Evolutionary conservation across 2,329 filamentous ascomycete genomes (phyloP), one percentile per base, ranked within the genome.

Genomic region (Corniculantispora saksenae): DNA sequence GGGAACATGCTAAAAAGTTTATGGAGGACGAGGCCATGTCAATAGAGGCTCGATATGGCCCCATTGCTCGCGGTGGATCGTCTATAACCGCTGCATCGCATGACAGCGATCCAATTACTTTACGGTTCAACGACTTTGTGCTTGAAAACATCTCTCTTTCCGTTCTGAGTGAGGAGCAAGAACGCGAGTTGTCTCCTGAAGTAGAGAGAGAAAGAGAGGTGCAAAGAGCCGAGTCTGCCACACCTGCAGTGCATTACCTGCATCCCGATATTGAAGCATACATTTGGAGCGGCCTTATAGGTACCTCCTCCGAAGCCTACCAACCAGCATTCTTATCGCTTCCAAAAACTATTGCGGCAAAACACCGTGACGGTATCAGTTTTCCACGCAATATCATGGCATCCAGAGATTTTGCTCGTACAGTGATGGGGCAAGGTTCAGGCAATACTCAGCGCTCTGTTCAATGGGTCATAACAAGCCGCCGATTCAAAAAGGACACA

Each of bases 181-280:
- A 92, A 70, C 81, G 89, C 0, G 89, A 92, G 67, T 76, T 92
- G 0, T 80, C 86, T 0, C 87, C 86, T 0, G 89, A 93, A 66
- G 81, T 85, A 1, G 86, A 92, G 68, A 75, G 83, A 27, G 86
- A 92, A 69, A 76, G 81, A 1, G 76, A 90, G 56, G 69, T 85
- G 1, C 78, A 90, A 68, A 78, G 77, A 1, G 84, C 86, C 0
- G 70, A n/a, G 3, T 32, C 45, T 23, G 58, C 25, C 4, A 40
- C 13, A 25, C 45, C 58, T 21, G 57, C 57, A 17, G n/a, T 7
- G 45, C 57, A 60, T 23, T 19, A 25, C 45, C n/a, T 60, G n/a
- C 57, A 60, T 38, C 58, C 45, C 7, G 58, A 53, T n/a, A 51
- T 61, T n/a, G 17, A 35, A 21, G 45, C 58, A 23, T 51, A 38